Percentiles rank a stretch among this genome's conserved stretches.
phyloP scores from a whole-genome alignment of 768 basidiomycete genomes.

The Mrakia hoshinonis region DNA sequence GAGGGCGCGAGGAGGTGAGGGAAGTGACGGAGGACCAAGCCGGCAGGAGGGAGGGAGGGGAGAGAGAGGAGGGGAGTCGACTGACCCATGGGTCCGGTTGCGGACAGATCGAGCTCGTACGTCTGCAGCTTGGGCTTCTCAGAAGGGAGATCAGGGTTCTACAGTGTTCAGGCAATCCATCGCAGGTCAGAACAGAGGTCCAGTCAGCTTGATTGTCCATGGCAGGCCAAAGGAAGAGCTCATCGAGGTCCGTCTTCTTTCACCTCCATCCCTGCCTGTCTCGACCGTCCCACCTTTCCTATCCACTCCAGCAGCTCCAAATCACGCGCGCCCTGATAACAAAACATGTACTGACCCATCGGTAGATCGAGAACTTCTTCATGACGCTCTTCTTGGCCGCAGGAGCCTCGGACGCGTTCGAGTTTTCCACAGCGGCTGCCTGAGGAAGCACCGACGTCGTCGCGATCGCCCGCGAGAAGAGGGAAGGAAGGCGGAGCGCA shows the following conservation, averaged over 20 bases:
- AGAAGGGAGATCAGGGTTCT: constrained; percentile 91
- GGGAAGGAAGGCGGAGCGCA: constrained; percentile 9
- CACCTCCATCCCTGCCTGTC: background rate
- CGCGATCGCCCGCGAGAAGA: constrained; percentile 30
- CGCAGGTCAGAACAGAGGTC: background rate
- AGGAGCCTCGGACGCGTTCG: constrained; percentile 32
- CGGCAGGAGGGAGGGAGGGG: background rate
- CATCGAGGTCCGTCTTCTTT: background rate
- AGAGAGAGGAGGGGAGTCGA: background rate
- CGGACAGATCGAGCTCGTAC: constrained; percentile 84
- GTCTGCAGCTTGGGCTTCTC: constrained; percentile 84
- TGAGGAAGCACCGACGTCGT: constrained; percentile 28
- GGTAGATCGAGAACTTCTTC: constrained; percentile 98
- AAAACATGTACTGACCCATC: constrained; percentile 60
- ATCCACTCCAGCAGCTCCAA: background rate
- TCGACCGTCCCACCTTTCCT: background rate
- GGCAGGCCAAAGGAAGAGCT: background rate
- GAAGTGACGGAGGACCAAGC: background rate
- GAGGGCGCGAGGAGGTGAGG: background rate
- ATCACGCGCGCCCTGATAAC: background rate
- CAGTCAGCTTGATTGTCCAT: background rate
- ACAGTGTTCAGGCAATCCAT: background rate
- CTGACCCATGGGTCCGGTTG: constrained; percentile 81
- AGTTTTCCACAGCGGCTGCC: constrained; percentile 32
- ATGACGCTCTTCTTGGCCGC: constrained; percentile 39